Conservation (phyloP, 2,329 filamentous ascomycete species). For the Aspergillus puulaauensis region DNA sequence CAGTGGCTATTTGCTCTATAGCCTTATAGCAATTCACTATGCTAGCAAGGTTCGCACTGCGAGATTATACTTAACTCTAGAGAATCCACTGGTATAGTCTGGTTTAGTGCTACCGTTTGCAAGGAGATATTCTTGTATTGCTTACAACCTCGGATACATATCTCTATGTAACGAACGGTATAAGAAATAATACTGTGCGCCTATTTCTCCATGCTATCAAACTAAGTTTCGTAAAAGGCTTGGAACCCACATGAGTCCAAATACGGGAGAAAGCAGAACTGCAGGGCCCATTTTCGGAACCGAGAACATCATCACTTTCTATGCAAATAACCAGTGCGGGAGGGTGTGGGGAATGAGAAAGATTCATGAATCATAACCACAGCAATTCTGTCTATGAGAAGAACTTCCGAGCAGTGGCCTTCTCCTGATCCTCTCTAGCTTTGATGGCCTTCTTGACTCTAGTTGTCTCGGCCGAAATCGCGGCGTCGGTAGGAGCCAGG, state of each 20-base stretch:
- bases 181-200: constrained; percentile 8
- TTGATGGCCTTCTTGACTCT: constrained; percentile 74
- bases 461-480: constrained; percentile 71
- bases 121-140: neutral
- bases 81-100: neutral
- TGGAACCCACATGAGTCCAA: constrained; percentile 1
- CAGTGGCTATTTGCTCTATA: too few relatives aligned
- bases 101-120: neutral
- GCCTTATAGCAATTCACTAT: too few relatives aligned
- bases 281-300: neutral
- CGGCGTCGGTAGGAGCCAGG: constrained; percentile 72
- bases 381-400: constrained; percentile 56
- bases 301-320: constrained; percentile 11
- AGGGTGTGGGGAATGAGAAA: constrained; percentile 18
- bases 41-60: too few relatives aligned
- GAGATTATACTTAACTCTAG: neutral
- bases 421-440: constrained; percentile 79
- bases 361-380: constrained; percentile 30
- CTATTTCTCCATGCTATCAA: constrained; percentile 13
- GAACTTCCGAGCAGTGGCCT: constrained; percentile 89
- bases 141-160: neutral
- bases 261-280: neutral
- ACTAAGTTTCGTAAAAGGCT: constrained; percentile 6
- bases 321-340: constrained; percentile 10
- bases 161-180: neutral